Evolutionary conservation across 176 grass and related monocot genomes (phyloP).

Genomic region (Zoysia pacifica): DNA sequence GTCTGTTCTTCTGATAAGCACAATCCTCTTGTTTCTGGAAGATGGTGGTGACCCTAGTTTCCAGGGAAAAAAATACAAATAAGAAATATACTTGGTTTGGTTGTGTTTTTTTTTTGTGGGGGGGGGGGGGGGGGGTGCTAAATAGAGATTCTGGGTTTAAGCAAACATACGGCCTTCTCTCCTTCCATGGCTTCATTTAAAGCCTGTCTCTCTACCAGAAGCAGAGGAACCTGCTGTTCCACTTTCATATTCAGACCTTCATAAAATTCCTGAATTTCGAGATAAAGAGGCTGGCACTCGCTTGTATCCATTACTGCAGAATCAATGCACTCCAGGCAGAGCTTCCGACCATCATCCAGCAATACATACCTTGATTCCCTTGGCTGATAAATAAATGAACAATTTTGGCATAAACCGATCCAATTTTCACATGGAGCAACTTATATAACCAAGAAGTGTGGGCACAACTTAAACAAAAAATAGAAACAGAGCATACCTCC

Average conservation of each 20-base stretch:
- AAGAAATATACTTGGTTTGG: background rate
- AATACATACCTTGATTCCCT: conserved; percentile 89
- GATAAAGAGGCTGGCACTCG: conserved; percentile 90
- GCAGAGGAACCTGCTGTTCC: conserved; percentile 88
- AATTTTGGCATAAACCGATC: conserved; percentile 39
- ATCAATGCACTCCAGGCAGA: conserved; percentile 94
- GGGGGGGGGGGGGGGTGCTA: too few relatives aligned
- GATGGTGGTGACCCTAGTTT: conserved; percentile 77
- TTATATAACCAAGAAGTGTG: conserved; percentile 30
- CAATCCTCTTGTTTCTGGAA: conserved; percentile 97
- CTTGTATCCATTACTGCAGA: conserved; percentile 88
- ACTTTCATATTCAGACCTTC: conserved; percentile 98
- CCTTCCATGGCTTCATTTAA: conserved; percentile 98
- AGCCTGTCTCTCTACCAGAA: conserved; percentile 96
- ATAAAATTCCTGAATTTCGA: conserved; percentile 95
- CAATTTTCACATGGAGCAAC: conserved; percentile 5
- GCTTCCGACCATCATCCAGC: conserved; percentile 85
- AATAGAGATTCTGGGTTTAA: conserved; percentile 15
- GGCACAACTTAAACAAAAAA: background rate
- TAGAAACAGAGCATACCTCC: conserved; percentile 63
- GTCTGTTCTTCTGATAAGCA: conserved; percentile 97
- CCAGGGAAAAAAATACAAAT: conserved; percentile 43
- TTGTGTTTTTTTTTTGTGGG: too few relatives aligned
- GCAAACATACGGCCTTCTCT: conserved; percentile 71
- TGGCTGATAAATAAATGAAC: conserved; percentile 59